These are phyloP conservation scores for Adansonia digitata DNA, from an alignment of 345 rosid species.

Conservation along the genomic window DNA sequence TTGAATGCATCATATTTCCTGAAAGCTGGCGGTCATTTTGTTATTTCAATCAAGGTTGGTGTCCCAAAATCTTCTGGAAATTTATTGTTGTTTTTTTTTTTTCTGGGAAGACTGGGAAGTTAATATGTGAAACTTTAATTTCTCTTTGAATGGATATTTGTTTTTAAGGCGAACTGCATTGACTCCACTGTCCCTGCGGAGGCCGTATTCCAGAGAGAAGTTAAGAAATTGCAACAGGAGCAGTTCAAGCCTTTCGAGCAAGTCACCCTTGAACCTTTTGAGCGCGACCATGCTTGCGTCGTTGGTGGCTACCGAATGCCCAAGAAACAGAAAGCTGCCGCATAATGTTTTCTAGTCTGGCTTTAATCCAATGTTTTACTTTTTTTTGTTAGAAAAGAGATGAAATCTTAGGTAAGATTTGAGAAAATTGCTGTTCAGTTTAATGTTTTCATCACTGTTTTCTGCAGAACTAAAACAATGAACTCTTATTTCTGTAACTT, in stretches of 20 bases:
- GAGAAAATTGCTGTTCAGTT: neutral
- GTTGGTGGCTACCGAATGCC: slow-evolving; percentile 85
- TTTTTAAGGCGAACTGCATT: slow-evolving; percentile 77
- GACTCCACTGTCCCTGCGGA: slow-evolving; percentile 89
- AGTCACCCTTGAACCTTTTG: slow-evolving; percentile 91
- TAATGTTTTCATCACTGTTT: neutral
- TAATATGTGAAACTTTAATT: neutral
- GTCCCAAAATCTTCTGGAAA: neutral
- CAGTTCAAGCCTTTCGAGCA: slow-evolving; percentile 88
- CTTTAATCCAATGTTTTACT: neutral
- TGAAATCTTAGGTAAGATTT: neutral
- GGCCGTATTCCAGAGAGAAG: slow-evolving; percentile 79
- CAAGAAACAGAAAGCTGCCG: slow-evolving; percentile 59
- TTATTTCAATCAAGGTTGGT: slow-evolving; percentile 93
- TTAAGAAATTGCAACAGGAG: slow-evolving; percentile 74
- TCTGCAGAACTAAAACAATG: neutral
- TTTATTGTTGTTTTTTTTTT: no score
- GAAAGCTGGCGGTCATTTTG: slow-evolving; percentile 95
- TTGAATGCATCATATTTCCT: slow-evolving; percentile 78
- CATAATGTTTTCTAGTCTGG: neutral
- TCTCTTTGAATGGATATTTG: neutral
- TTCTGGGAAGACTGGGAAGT: neutral
- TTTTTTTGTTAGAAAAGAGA: neutral
- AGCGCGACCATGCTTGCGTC: slow-evolving; percentile 96
- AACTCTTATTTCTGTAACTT: no score